Evolutionary conservation across 257 asterid species (phyloP), one percentile per base, ranked within the genome.

Genomic region (Scutellaria minor): DNA sequence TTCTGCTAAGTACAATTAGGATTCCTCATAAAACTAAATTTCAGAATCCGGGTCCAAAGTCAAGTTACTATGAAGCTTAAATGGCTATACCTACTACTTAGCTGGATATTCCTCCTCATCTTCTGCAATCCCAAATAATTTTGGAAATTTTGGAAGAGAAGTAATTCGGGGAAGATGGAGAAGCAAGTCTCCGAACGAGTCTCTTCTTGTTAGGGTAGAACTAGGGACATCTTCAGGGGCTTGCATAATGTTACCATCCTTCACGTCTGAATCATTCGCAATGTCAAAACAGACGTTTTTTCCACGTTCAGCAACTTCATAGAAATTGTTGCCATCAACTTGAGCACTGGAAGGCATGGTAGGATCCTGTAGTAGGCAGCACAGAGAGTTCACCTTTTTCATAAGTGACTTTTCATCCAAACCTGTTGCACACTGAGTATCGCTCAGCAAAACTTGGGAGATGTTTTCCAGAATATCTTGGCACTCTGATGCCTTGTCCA

Each of bases 341-440:
- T 74, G 83, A 45, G 82, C 55, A 51, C 66, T 54, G 63, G 89
- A 69, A 66, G 83, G 50, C 35, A 42, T 44, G 35, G 61, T 66
- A 51, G 92, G 83, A 50, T 87, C 92, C 74, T 86, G 94, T 64
- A 91, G 71, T 66, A 93, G 83, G 80, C 83, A 81, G 78, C 83
- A 83, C 27, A 93, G 96, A 22, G 97, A 93, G 47, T 91, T 78
- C 56, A 93, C 97, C 80, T 82, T 86, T 75, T 85, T 93, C 97
- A 93, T 85, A 18, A 93, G 85, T 40, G 90, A 87, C 54, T 73
- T 86, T 75, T 93, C 98, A 61, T 90, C 98, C 69, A 92, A 81
- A 31, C 83, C 84, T 3, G 83, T 51, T n/a, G 85, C 57, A 37
- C 51, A 64, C 53, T 84, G 88, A 14, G 82, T 78, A 78, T 92